Percentiles rank a stretch among this genome's conserved stretches.
Evolutionary conservation across 2,329 filamentous ascomycete genomes (phyloP).

Genomic region (Cercospora sesami): DNA sequence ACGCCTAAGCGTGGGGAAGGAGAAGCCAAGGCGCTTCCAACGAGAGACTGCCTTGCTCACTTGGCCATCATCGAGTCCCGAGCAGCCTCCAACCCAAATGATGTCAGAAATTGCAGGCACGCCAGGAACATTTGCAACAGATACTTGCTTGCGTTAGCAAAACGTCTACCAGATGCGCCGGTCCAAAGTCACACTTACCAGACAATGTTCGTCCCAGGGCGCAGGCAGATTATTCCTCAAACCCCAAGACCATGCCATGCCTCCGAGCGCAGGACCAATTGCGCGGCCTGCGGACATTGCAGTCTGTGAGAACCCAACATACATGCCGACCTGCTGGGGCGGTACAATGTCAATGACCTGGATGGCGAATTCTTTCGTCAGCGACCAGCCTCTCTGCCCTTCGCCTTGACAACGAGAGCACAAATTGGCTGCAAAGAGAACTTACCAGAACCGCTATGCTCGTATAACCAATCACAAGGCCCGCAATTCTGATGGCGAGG

Average conservation of each 20-base stretch:
- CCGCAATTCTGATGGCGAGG: not conserved
- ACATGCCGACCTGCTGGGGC: not conserved
- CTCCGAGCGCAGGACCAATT: not conserved
- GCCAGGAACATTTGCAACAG: not conserved
- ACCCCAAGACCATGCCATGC: not conserved
- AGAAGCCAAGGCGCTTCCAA: not conserved
- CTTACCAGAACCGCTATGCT: not conserved
- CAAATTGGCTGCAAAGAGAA: not conserved
- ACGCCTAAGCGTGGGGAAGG: not conserved
- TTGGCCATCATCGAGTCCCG: not conserved
- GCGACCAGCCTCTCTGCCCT: not conserved
- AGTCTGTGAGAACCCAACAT: not conserved
- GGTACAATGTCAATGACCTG: not conserved
- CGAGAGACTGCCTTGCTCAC: not conserved
- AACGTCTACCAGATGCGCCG: not conserved
- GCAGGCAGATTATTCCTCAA: not conserved
- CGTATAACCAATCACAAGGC: not conserved
- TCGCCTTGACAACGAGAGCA: not conserved
- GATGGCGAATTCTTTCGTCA: not conserved
- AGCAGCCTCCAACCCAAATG: not conserved
- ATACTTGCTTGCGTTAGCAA: not conserved
- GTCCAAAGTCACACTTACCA: not conserved
- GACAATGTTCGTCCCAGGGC: not conserved
- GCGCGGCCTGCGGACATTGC: not conserved
- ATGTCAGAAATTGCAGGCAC: not conserved